phyloP scores from a whole-genome alignment of 257 asterid genomes.

The Striga asiatica region DNA sequence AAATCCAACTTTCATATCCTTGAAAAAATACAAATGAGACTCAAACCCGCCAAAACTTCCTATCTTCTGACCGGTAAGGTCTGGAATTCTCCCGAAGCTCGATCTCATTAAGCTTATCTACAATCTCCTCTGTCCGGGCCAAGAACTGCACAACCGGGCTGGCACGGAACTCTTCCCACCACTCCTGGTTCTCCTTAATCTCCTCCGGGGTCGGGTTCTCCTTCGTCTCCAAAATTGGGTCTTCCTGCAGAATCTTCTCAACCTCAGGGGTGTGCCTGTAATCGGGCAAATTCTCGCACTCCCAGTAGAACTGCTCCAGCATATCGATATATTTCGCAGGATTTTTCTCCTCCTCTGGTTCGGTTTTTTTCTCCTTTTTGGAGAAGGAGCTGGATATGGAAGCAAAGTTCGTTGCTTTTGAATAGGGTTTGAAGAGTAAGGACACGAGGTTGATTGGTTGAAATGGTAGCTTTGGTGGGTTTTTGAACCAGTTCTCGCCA shows the following conservation, averaged over 20 bases:
- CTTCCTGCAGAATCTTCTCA: slow-evolving; percentile 53
- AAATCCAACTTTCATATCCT: too few relatives aligned
- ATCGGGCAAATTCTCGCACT: slow-evolving; percentile 76
- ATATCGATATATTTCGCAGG: slow-evolving; percentile 54
- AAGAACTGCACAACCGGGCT: slow-evolving; percentile 76
- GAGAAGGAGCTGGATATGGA: slow-evolving; percentile 52
- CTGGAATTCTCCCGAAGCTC: slow-evolving; percentile 57
- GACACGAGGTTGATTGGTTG: slow-evolving; percentile 41
- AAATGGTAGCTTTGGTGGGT: slow-evolving; percentile 40
- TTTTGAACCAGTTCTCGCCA: slow-evolving; percentile 63
- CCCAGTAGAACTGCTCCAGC: slow-evolving; percentile 85
- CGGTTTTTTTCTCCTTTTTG: slow-evolving; percentile 29
- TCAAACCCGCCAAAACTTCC: slow-evolving; percentile 65
- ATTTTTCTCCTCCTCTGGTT: slow-evolving; percentile 15
- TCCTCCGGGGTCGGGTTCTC: slow-evolving; percentile 73
- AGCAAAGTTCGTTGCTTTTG: slow-evolving; percentile 50
- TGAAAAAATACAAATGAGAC: neutral
- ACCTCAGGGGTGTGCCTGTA: slow-evolving; percentile 70
- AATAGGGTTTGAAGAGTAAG: slow-evolving; percentile 37
- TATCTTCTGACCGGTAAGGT: slow-evolving; percentile 68
- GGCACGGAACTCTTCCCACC: slow-evolving; percentile 57
- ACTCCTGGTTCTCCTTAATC: slow-evolving; percentile 64
- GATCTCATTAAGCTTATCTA: slow-evolving; percentile 61
- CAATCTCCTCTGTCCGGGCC: slow-evolving; percentile 67
- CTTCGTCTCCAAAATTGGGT: slow-evolving; percentile 57